phyloP scores from a whole-genome alignment of 2,329 filamentous ascomycete species.

The Aplosporella prunicola region DNA sequence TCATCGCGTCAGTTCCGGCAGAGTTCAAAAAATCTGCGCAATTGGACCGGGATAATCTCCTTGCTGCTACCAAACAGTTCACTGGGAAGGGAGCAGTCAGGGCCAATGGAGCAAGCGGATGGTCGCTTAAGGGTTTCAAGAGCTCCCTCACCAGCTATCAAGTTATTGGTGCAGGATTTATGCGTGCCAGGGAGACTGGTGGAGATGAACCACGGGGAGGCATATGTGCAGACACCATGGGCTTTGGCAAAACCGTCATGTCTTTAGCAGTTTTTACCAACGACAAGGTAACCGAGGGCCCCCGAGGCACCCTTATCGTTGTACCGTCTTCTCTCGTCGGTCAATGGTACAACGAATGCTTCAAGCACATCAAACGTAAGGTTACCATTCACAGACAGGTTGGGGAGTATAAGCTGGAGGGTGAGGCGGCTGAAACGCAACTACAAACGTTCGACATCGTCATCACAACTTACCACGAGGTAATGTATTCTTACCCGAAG shows the following conservation, averaged over 20 bases:
- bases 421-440: conserved; percentile 3
- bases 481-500: conserved; percentile 35
- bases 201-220: conserved; percentile 29
- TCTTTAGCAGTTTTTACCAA: conserved; percentile 36
- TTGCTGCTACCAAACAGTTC: conserved; percentile 34
- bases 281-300: conserved; percentile 16
- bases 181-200: conserved; percentile 43
- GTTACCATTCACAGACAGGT: too few species aligned
- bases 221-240: conserved; percentile 35
- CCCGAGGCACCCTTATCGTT: conserved; percentile 34
- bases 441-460: conserved; percentile 23
- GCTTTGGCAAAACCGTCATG: conserved; percentile 18
- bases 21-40: conserved; percentile 24
- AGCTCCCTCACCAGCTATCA: conserved; percentile 42
- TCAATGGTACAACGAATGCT: conserved; percentile 32
- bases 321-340: conserved; percentile 29
- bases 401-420: conserved; percentile 1
- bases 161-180: conserved; percentile 43
- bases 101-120: conserved; percentile 25
- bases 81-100: conserved; percentile 28
- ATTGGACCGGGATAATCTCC: conserved; percentile 28
- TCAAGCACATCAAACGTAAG: conserved; percentile 17
- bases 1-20: conserved; percentile 31
- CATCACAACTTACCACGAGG: conserved; percentile 35
- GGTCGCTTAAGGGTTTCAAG: conserved; percentile 41